Conservation (phyloP, 495 filamentous ascomycete genomes). For the Aspergillus campestris region DNA sequence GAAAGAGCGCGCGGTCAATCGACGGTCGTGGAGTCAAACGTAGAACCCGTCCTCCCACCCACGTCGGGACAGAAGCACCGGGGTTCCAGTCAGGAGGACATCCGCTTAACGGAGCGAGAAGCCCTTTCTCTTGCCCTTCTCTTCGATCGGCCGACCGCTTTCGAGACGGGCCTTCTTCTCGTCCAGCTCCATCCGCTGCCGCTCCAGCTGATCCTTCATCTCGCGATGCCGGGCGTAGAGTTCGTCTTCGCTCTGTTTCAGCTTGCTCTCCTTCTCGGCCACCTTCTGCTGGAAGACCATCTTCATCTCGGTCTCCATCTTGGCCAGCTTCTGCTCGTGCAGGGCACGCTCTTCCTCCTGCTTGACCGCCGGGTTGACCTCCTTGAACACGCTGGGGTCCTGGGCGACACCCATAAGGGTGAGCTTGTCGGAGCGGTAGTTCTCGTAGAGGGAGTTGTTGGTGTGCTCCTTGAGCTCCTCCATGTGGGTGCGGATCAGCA, state of each 20-base stretch:
- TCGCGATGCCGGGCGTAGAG: conserved; percentile 94
- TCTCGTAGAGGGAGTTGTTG: conserved; percentile 97
- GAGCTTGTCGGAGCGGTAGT: conserved; percentile 99
- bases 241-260: conserved; percentile 98
- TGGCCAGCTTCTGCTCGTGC: conserved; percentile 98
- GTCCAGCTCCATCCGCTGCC: conserved; percentile 87
- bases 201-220: conserved; percentile 99
- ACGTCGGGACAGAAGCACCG: conserved; percentile 6
- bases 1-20: conserved; percentile 24
- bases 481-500: conserved; percentile 99
- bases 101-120: conserved; percentile 82
- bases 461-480: conserved; percentile 99
- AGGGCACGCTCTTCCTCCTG: conserved; percentile 96
- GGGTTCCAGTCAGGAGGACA: conserved; percentile 6
- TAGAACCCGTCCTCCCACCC: conserved; percentile 5
- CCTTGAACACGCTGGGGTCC: conserved; percentile 98
- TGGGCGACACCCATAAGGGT: conserved; percentile 96
- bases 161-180: conserved; percentile 95
- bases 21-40: conserved; percentile 22
- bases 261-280: conserved; percentile 97
- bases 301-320: conserved; percentile 99
- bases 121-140: conserved; percentile 89
- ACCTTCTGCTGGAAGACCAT: conserved; percentile 99
- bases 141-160: conserved; percentile 88
- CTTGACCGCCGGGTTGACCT: conserved; percentile 99